Evolutionary conservation across 331 rosid genomes (phyloP), one percentile per base, ranked within the genome.

Genomic region (Malus hybrid): DNA sequence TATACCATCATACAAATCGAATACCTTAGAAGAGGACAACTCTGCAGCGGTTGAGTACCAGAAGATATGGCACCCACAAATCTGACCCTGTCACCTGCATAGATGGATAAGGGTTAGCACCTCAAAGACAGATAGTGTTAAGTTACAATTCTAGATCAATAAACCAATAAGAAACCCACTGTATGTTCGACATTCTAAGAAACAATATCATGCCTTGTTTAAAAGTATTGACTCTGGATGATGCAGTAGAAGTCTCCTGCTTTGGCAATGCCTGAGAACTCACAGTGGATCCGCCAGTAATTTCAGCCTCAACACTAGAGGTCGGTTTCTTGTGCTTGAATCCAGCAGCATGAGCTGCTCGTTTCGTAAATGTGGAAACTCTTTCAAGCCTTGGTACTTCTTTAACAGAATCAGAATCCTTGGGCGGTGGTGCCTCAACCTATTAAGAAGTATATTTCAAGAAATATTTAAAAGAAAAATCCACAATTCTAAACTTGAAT

Each of bases 281-380:
- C 73, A 91, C 60, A 19, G 87, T 80, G 50, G 96, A 86, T 76
- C 97, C 92, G 71, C 93, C 97, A 0, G 88, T 63, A 75, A 93
- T 93, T 67, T 91, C 96, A 85, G 95, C 95, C 85, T 89, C 93
- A 62, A 91, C 97, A 77, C 95, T 90, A 73, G 95, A 86, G 62
- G 94, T 78, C 28, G 96, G 97, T 82, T 87, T 93, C 92, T 84
- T 91, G 63, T 82, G 85, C 68, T 82, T 92, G 24, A 84, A 75
- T 30, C 84, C 75, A 61, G 87, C 69, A 78, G 84, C 83, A 30
- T 81, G 91, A 15, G 82, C 62, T 69, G 85, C 80, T 75, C 96
- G 87, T 85, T 94, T 88, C 13, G 87, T 32, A 73, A 89, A 79
- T 65, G 77, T 65, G 34, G 89, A 68, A 71, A 82, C 66, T 74